A percentile compares a stretch with the other conserved stretches of the same genome.
Conservation (phyloP, 805 yeast species). For the Yarrowia keelungensis region DNA sequence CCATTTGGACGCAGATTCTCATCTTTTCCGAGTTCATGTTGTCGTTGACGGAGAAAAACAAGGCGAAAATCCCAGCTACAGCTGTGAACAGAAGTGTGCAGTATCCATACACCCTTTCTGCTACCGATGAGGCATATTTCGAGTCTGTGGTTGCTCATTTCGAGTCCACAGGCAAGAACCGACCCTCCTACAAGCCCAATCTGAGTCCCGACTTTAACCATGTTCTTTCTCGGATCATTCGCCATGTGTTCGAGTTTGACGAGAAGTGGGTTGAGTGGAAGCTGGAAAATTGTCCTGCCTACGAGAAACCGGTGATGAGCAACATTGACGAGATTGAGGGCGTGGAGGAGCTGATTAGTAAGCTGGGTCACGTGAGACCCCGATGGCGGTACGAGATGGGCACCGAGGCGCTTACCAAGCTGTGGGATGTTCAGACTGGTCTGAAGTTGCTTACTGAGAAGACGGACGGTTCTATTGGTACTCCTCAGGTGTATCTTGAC, state of each 20-base stretch:
- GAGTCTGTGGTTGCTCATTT: constrained; percentile 18
- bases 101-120: constrained; percentile 42
- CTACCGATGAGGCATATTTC: constrained; percentile 43
- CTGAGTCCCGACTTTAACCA: constrained; percentile 5
- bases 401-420: constrained; percentile 47
- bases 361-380: constrained; percentile 42
- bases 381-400: constrained; percentile 48
- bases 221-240: background rate
- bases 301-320: constrained; percentile 43
- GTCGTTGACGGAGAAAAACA: constrained; percentile 41
- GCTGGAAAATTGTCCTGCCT: constrained; percentile 46
- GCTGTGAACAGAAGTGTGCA: constrained; percentile 44
- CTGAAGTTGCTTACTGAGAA: constrained; percentile 46
- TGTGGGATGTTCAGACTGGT: constrained; percentile 55
- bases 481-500: constrained; percentile 43
- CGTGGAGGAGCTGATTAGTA: constrained; percentile 27
- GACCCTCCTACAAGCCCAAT: constrained; percentile 22
- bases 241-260: constrained; percentile 42
- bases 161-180: background rate
- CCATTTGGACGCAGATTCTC: constrained; percentile 46
- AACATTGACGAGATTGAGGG: constrained; percentile 26
- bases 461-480: constrained; percentile 43
- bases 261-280: constrained; percentile 50
- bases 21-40: constrained; percentile 47
- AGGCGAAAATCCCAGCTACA: constrained; percentile 34